Base-by-base conservation (phyloP, 2,329 filamentous ascomycete species). In the Aspergillus jensenii region DNA sequence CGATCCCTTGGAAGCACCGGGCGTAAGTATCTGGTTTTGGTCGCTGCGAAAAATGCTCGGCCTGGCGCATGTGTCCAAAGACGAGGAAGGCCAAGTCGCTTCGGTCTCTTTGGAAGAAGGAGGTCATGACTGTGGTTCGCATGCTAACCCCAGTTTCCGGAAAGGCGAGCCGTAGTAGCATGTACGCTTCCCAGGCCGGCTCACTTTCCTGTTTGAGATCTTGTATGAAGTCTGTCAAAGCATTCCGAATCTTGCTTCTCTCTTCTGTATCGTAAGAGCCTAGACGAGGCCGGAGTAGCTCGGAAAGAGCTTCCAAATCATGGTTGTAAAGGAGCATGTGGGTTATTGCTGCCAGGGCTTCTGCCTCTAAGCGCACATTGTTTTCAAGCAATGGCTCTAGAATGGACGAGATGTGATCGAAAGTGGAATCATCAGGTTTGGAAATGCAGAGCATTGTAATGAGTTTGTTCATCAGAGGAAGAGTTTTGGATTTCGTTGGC, bases 21-120 rank as follows among this genome's bases (percentile, higher is more conserved):
- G 90, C 83, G 70, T 99, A 99, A 5, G 89, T 90, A 45, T 90
- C 87, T 9, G 84, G 75, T 3, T 81, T 87, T 0, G 95, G 91
- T 1, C 89, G 85, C 21, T 85, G 84, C 1, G 79, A 76, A 3
- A 78, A 77, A 57, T 87, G 84, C 23, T 83, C 81, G 62, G 92
- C 88, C 51, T 89, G 83, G n/a, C 92, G 89, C 93, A 98, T 98
- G 71, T 97, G 91, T 14, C 90, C 90, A 74, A 99, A 97, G 35
- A 96, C 87, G 61, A 92, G 83, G 47, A 86, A 87, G 3, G 90
- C 93, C 83, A 97, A 92, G 68, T 98, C 93, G 12, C 90, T 82
- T 11, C 92, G 86, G 27, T 84, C 82, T 40, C 91, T 87, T 7
- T 82, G 77, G 70, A 96, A 96, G 76, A 98, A 97, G 21, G 84